Evolutionary conservation across 208 protist genomes (phyloP), one percentile per base, ranked within the genome.

Genomic region (Trypanosoma boissoni): DNA sequence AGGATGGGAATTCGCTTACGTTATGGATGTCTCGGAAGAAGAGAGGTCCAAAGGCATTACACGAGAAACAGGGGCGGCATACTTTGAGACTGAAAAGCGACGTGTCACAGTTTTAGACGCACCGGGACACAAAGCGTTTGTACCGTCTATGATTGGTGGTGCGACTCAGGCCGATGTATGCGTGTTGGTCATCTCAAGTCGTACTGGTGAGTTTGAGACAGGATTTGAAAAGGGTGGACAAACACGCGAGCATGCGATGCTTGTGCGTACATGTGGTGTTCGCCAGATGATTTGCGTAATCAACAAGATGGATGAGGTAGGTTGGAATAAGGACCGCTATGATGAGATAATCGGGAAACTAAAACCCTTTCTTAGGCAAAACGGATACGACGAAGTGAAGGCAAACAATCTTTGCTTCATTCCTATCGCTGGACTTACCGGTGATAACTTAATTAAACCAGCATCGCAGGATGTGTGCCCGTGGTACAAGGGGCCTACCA

Each of bases 231-330:
- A 88, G 46, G 97, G 96, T 55, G 99, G 99, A 23, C 98, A 99
- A 88, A 99, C 98, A 2, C 88, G 97, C 31, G 99, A 99, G 84
- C 98, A 99, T 81, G 96, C 97, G 9, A 94, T 99, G 75, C 86
- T 99, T 5, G 97, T 98, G 32, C 99, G 99, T 67, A 99, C 98
- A 27, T 92, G 97, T 58, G 98, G 98, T 45, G 94, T 99, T 39
- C 90, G 94, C 48, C 84, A 97, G 55, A 89, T 99, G 60, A 89
- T 99, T 31, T 96, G 99, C 34, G 91, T 96, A 16, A 92, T 99
- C 59, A 99, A 99, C 91, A 99, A 99, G 83, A 99, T 99, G 98
- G 99, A 99, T 80, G 98, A 99, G 64, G 97, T 99, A 51, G 72
- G 86, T 21, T 99, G 95, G 96, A 80, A 64, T 31, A 74, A 98